Evolutionary conservation across 169 alveolate species (phyloP).

Genomic region (Cryptosporidium xiaoi): DNA sequence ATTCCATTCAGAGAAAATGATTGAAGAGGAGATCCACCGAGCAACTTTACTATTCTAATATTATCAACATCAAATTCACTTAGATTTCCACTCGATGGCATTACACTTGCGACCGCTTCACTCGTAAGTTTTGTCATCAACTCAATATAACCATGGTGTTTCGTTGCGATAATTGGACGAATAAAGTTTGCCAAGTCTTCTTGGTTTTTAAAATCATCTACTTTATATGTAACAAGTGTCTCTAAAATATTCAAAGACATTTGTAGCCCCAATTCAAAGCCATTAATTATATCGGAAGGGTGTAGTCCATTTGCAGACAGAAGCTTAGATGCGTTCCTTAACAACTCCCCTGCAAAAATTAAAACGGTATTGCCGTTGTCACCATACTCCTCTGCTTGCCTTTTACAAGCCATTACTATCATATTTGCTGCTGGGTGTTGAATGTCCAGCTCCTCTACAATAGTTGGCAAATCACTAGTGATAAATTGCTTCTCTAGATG

Average conservation of each 20-base stretch:
- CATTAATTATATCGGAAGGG: slow-evolving; percentile 94
- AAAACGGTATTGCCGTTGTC: slow-evolving; percentile 98
- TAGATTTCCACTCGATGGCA: slow-evolving; percentile 88
- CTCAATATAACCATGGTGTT: slow-evolving; percentile 85
- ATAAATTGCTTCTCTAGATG: slow-evolving; percentile 96
- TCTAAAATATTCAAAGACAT: slow-evolving; percentile 87
- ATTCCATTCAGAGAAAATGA: slow-evolving; percentile 92
- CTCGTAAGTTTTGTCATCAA: slow-evolving; percentile 89
- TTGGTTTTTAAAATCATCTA: slow-evolving; percentile 76
- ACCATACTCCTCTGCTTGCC: slow-evolving; percentile 96
- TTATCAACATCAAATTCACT: slow-evolving; percentile 94
- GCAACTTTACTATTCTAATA: slow-evolving; percentile 96
- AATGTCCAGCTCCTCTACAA: slow-evolving; percentile 96
- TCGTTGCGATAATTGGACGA: slow-evolving; percentile 79
- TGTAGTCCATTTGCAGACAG: slow-evolving; percentile 94
- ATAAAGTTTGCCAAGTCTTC: slow-evolving; percentile 75
- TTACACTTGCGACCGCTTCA: slow-evolving; percentile 90
- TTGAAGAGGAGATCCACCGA: slow-evolving; percentile 93
- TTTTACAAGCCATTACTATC: slow-evolving; percentile 96
- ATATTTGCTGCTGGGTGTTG: slow-evolving; percentile 99
- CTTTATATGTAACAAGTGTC: slow-evolving; percentile 63
- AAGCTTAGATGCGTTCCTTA: slow-evolving; percentile 91
- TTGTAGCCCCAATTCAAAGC: slow-evolving; percentile 96
- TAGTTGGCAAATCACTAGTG: slow-evolving; percentile 97
- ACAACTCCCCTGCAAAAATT: slow-evolving; percentile 96